Evolutionary conservation across 129 eudicot genomes (phyloP).

Genomic region (Lonicera japonica): DNA sequence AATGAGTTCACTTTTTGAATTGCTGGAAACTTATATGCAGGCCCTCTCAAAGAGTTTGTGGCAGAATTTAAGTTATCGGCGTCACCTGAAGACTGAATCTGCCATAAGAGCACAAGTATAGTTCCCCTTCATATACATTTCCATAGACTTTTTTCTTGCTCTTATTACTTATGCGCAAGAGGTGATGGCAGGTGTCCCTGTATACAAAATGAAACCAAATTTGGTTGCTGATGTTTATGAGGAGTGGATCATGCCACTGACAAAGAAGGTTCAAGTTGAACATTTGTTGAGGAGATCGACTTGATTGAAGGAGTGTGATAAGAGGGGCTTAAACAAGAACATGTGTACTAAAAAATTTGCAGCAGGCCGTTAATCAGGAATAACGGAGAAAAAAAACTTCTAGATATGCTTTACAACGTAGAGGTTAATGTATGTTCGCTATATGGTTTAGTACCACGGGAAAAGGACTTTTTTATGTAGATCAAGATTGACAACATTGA

Average conservation of each 20-base stretch:
- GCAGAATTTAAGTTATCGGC: constrained; percentile 87
- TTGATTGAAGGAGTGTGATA: constrained; percentile 36
- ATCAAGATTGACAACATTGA: too few species aligned
- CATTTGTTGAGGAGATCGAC: constrained; percentile 69
- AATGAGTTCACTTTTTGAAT: not conserved
- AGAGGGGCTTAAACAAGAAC: not conserved
- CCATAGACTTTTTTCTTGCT: not conserved
- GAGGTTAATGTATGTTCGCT: not conserved
- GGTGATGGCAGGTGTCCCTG: constrained; percentile 40
- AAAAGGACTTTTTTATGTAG: not conserved
- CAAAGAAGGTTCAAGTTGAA: constrained; percentile 73
- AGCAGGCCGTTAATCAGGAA: not conserved
- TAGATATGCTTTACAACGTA: not conserved
- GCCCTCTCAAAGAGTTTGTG: constrained; percentile 83
- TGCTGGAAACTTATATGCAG: constrained; percentile 25
- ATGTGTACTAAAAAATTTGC: not conserved
- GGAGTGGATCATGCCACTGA: constrained; percentile 88
- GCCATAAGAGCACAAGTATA: constrained; percentile 72
- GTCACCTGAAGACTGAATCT: constrained; percentile 54
- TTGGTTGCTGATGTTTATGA: constrained; percentile 75
- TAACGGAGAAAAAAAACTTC: not conserved
- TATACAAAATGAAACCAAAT: constrained; percentile 69
- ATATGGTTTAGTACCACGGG: not conserved
- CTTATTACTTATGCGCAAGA: constrained; percentile 49
- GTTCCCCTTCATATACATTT: not conserved